Percentiles rank a stretch among this genome's conserved stretches.
These are phyloP conservation scores for Fusarium lateritium DNA, from an alignment of 2,329 filamentous ascomycete genomes.

Conservation along the genomic window DNA sequence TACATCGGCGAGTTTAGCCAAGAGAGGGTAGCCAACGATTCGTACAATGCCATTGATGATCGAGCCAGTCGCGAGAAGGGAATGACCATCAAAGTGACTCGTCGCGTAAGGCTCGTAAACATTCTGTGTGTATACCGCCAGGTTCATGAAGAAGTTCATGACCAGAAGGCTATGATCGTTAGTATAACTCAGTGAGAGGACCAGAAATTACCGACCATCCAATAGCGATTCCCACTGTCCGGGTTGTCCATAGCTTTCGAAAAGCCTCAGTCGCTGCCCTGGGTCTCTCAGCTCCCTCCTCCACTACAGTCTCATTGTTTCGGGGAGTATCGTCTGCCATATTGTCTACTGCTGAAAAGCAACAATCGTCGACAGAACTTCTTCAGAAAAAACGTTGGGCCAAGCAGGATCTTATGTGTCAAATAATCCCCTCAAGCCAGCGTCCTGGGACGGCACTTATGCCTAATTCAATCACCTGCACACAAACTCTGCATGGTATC, in stretches of 20 bases:
- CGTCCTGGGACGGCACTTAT: constrained; percentile 15
- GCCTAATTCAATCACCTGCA: constrained; percentile 18
- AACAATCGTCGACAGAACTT: neutral
- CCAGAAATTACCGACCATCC: neutral
- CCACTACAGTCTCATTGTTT: neutral
- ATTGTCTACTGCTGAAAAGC: neutral
- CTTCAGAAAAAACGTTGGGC: neutral
- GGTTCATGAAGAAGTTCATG: constrained; percentile 44
- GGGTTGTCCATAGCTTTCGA: constrained; percentile 30
- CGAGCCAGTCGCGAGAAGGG: constrained; percentile 22
- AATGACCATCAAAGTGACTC: constrained; percentile 38
- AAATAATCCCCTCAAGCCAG: neutral
- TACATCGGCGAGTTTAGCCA: constrained; percentile 40
- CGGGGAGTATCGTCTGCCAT: constrained; percentile 10
- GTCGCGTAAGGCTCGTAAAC: constrained; percentile 41
- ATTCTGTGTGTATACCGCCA: constrained; percentile 39
- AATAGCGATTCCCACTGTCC: constrained; percentile 19
- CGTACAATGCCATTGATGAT: constrained; percentile 39
- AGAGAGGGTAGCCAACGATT: constrained; percentile 30
- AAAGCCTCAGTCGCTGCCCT: constrained; percentile 31
- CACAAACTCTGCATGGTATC: constrained; percentile 1
- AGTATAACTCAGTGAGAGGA: rapidly evolving
- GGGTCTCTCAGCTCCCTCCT: neutral
- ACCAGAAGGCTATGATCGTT: constrained; percentile 19
- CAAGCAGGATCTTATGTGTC: neutral